Evolutionary conservation across 208 protist species (phyloP).

Genomic region (Herpetomonas muscarum): DNA sequence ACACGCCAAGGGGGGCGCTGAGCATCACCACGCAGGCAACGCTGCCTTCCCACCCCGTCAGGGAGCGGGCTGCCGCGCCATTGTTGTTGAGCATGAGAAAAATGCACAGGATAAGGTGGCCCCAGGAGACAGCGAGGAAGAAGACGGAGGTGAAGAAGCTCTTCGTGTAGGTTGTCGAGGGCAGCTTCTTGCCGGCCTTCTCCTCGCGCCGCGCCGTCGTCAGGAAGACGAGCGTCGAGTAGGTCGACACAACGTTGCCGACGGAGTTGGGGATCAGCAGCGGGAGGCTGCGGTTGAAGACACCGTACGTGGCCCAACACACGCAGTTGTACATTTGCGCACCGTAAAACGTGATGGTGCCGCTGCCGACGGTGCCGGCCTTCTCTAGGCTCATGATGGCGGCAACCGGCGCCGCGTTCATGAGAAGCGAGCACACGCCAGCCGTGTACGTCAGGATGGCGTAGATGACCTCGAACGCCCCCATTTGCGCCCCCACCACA

Average conservation of each 20-base stretch:
- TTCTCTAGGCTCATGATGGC: conserved; percentile 43
- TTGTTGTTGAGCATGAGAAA: conserved; percentile 22
- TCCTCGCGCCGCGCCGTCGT: conserved; percentile 48
- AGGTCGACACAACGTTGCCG: conserved; percentile 52
- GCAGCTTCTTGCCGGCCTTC: conserved; percentile 30
- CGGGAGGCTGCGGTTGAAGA: conserved; percentile 26
- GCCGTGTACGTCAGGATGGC: conserved; percentile 42
- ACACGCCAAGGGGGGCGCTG: conserved; percentile 37
- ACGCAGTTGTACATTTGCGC: conserved; percentile 50
- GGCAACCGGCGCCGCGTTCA: conserved; percentile 44
- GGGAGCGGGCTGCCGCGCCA: conserved; percentile 10
- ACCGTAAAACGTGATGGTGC: conserved; percentile 54
- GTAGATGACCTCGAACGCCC: conserved; percentile 22
- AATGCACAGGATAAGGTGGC: conserved; percentile 29
- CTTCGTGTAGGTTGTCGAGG: conserved; percentile 49
- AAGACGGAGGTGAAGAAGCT: conserved; percentile 32
- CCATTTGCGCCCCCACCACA: too few species aligned
- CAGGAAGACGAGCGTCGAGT: conserved; percentile 52
- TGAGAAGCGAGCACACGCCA: conserved; percentile 35
- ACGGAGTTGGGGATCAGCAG: conserved; percentile 46
- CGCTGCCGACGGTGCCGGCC: conserved; percentile 38
- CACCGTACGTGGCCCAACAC: conserved; percentile 58
- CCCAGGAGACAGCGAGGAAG: conserved; percentile 25
- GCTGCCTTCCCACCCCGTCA: conserved; percentile 48
- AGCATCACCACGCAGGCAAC: conserved; percentile 49